phyloP scores from a whole-genome alignment of 495 filamentous ascomycete species.

The Podospora appendiculata region DNA sequence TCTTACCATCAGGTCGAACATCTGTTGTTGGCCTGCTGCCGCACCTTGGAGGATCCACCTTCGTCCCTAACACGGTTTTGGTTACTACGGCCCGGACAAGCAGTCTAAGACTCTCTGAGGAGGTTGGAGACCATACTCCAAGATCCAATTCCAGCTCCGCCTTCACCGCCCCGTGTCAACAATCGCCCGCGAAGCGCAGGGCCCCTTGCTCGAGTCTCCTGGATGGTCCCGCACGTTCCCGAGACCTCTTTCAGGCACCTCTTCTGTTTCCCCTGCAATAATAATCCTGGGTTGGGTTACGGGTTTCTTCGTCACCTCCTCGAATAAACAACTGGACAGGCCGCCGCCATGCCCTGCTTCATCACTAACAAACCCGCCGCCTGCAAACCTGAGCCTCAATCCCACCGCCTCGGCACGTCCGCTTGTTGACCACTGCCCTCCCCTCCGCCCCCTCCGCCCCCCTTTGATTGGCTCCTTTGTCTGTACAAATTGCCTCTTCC shows the following conservation, averaged over 20 bases:
- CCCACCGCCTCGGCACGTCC: conserved; percentile 2
- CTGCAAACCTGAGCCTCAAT: conserved; percentile 23
- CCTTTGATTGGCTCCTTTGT: conserved; percentile 16
- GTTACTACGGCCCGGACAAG: no score
- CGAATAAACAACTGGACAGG: neutral
- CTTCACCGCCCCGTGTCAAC: conserved; percentile 6
- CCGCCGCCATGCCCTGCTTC: conserved; percentile 25
- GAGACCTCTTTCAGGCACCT: neutral
- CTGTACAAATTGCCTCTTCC: conserved; percentile 26
- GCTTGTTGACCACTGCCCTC: conserved; percentile 11
- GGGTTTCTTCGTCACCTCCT: neutral
- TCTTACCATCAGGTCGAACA: conserved; percentile 10
- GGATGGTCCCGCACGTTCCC: neutral
- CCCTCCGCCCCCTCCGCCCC: neutral
- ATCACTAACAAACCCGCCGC: conserved; percentile 9
- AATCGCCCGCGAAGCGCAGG: conserved; percentile 7
- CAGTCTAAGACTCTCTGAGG: no score
- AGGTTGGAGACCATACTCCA: neutral
- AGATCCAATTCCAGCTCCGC: conserved; percentile 1
- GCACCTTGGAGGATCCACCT: conserved; percentile 11
- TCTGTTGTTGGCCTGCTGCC: conserved; percentile 7
- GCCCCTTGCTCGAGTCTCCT: conserved; percentile 9
- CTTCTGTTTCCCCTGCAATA: neutral
- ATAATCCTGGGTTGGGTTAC: no score
- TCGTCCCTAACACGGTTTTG: neutral